phyloP scores from a whole-genome alignment of 805 yeast species.

The Hemisphaericaspora nanyangensis region DNA sequence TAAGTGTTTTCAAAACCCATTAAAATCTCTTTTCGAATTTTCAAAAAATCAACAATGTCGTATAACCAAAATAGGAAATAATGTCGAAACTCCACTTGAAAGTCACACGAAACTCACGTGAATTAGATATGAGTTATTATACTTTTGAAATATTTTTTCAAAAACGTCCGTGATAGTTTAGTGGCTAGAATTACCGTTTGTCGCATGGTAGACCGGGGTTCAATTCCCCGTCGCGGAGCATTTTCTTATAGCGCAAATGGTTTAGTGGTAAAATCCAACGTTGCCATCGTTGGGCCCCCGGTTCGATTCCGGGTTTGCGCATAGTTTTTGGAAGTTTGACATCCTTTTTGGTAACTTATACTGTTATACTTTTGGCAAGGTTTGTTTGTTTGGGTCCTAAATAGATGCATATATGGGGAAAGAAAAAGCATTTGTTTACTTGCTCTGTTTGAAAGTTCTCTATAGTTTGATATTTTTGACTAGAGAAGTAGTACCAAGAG shows the following conservation, averaged over 20 bases:
- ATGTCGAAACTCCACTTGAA: no score
- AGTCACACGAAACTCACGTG: neutral
- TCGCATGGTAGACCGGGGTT: constrained; percentile 22
- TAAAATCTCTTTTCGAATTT: no score
- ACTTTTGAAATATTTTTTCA: neutral
- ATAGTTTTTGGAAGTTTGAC: constrained; percentile 5
- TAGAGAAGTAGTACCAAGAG: neutral
- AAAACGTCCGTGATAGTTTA: constrained; percentile 16
- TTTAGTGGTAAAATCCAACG: constrained; percentile 31
- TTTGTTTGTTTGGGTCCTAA: neutral
- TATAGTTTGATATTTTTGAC: no score
- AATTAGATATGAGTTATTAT: no score
- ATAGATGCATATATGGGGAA: neutral
- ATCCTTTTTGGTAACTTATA: neutral
- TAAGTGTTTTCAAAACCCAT: no score
- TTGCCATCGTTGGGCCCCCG: constrained; percentile 33
- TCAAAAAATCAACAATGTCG: no score
- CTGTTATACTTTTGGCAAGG: neutral
- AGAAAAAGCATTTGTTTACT: no score
- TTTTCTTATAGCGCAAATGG: constrained; percentile 13
- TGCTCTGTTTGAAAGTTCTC: no score
- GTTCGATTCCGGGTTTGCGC: constrained; percentile 33
- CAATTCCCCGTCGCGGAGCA: constrained; percentile 20
- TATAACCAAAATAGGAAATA: no score
- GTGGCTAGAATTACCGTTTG: constrained; percentile 21